Conservation (phyloP, 768 basidiomycete genomes). For the Tricholoma bakamatsutake region DNA sequence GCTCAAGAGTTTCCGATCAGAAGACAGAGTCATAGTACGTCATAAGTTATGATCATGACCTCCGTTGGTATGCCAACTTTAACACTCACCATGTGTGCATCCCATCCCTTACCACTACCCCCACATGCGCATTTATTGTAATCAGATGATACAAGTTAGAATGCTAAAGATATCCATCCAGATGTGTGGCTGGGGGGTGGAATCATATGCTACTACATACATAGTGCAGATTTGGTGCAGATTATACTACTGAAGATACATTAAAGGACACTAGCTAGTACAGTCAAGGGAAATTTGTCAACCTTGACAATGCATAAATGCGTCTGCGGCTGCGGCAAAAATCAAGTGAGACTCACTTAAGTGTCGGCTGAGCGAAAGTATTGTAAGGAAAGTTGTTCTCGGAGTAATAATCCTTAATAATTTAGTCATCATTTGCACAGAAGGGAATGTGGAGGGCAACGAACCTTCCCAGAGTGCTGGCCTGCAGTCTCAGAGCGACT, state of each 20-base stretch:
- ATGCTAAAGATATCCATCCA: neutral
- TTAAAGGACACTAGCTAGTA: neutral
- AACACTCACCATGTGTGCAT: neutral
- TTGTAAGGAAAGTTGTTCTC: slow-evolving; percentile 19
- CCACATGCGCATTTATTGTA: neutral
- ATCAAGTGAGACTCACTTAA: slow-evolving; percentile 6
- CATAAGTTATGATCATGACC: no score
- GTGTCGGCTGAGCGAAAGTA: slow-evolving; percentile 12
- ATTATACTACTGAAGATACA: neutral
- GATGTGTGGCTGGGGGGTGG: no score
- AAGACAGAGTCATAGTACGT: no score
- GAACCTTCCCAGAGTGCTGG: slow-evolving; percentile 29
- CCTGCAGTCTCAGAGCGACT: slow-evolving; percentile 27
- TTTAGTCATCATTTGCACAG: neutral
- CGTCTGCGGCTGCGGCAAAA: neutral
- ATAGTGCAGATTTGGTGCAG: neutral
- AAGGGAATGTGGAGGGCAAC: neutral
- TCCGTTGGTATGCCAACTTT: neutral
- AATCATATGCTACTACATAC: no score
- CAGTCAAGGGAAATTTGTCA: neutral
- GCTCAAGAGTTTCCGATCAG: no score
- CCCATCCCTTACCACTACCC: no score
- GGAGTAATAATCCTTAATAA: slow-evolving; percentile 4
- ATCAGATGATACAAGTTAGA: neutral
- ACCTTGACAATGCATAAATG: neutral